phyloP scores from a whole-genome alignment of 192 early-diverging fungal genomes.

The Spizellomyces sp. region DNA sequence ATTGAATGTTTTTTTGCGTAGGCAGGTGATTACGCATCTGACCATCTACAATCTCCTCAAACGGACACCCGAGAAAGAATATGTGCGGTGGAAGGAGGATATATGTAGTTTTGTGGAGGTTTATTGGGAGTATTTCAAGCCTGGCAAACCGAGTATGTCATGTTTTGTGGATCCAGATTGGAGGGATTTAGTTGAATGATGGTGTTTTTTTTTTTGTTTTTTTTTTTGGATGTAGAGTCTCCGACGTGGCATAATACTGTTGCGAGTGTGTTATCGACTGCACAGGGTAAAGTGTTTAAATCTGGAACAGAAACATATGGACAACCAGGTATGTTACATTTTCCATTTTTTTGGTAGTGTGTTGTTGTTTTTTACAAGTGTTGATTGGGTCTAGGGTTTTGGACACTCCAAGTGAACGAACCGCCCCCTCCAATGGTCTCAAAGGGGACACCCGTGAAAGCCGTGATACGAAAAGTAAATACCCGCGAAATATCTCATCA shows the following conservation, averaged over 20 bases:
- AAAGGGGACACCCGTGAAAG: too few species aligned
- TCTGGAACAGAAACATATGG: conserved; percentile 74
- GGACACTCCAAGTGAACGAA: conserved; percentile 34
- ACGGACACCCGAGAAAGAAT: conserved; percentile 62
- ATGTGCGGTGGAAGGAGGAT: conserved; percentile 79
- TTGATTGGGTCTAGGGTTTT: conserved; percentile 57
- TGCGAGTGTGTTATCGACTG: conserved; percentile 76
- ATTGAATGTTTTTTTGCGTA: neutral
- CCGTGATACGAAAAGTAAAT: too few species aligned
- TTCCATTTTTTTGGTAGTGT: conserved; percentile 18
- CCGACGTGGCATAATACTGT: conserved; percentile 87
- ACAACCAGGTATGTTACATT: conserved; percentile 61
- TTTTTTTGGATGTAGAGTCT: conserved; percentile 54
- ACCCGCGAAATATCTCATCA: too few species aligned
- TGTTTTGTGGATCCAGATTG: too few species aligned
- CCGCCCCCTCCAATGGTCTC: conserved; percentile 29
- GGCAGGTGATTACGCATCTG: conserved; percentile 70
- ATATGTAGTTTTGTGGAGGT: conserved; percentile 77
- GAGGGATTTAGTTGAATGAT: neutral
- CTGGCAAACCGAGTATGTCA: conserved; percentile 69
- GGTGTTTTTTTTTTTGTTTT: neutral
- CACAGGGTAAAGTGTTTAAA: conserved; percentile 67
- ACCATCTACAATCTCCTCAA: conserved; percentile 74
- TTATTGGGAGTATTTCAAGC: conserved; percentile 73
- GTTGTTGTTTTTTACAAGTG: neutral